These are phyloP conservation scores for Olyra latifolia DNA, from an alignment of 176 grass and related monocot genomes.

Conservation along the genomic window DNA sequence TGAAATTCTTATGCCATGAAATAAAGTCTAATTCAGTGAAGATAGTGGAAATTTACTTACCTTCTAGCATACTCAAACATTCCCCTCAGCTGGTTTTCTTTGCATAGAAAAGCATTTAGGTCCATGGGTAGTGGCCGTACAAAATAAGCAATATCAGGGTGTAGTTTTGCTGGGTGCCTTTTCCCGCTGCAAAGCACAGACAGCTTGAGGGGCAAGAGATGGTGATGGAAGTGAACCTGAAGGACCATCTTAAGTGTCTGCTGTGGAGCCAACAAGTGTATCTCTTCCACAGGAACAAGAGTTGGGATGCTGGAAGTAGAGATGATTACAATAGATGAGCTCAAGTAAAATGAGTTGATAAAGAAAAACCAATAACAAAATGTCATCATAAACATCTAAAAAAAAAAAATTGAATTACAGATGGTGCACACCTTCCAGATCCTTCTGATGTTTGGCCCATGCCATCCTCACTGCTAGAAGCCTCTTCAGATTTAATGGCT, in stretches of 20 bases:
- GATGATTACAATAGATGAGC: slow-evolving; percentile 30
- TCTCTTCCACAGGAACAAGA: slow-evolving; percentile 59
- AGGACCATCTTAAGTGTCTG: slow-evolving; percentile 66
- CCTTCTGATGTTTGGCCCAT: slow-evolving; percentile 51
- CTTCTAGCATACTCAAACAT: slow-evolving; percentile 93
- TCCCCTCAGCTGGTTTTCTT: slow-evolving; percentile 72
- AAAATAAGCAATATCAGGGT: slow-evolving; percentile 91
- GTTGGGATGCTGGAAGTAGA: slow-evolving; percentile 43
- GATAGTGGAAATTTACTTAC: slow-evolving; percentile 37
- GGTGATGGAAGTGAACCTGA: slow-evolving; percentile 80
- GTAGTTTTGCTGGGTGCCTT: slow-evolving; percentile 63
- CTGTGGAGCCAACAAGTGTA: slow-evolving; percentile 62
- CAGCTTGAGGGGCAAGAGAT: slow-evolving; percentile 87
- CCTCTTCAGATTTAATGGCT: slow-evolving; percentile 69
- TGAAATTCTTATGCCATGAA: not conserved
- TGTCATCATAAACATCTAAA: not conserved
- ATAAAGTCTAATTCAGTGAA: not conserved
- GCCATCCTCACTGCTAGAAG: slow-evolving; percentile 42
- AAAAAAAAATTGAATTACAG: not conserved
- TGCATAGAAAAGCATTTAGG: slow-evolving; percentile 64
- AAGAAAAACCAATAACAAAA: slow-evolving; percentile 24
- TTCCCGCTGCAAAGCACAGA: slow-evolving; percentile 78
- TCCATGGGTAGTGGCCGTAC: slow-evolving; percentile 66
- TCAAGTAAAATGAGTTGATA: not conserved
- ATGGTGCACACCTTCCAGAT: slow-evolving; percentile 52